Evolutionary conservation across 2,329 filamentous ascomycete genomes (phyloP).

Genomic region (Fusarium albosuccineum): DNA sequence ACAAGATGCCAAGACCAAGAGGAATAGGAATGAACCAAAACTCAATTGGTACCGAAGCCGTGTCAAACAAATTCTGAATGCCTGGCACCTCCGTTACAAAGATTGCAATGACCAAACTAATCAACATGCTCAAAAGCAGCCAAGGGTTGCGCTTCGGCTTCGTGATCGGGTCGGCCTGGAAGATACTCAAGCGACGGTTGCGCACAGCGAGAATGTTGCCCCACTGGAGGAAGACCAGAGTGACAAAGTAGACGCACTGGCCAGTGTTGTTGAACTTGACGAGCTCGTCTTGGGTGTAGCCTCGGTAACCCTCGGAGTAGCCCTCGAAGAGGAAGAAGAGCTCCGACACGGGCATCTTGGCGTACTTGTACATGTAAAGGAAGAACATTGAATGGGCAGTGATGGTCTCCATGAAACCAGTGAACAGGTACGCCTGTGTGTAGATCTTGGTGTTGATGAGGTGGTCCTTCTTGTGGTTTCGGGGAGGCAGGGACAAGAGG

Average conservation of each 20-base stretch:
- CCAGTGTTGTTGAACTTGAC: constrained; percentile 62
- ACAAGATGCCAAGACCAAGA: constrained; percentile 62
- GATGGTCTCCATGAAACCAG: constrained; percentile 64
- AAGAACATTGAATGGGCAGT: constrained; percentile 67
- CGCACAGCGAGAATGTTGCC: constrained; percentile 65
- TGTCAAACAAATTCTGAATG: constrained; percentile 62
- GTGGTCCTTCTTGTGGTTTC: constrained; percentile 63
- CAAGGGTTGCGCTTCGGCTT: constrained; percentile 63
- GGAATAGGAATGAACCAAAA: constrained; percentile 66
- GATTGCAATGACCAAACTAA: constrained; percentile 64
- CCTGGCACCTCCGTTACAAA: constrained; percentile 67
- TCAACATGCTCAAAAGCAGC: constrained; percentile 60
- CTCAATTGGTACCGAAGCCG: constrained; percentile 63
- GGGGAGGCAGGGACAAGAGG: constrained; percentile 63
- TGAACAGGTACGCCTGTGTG: constrained; percentile 64
- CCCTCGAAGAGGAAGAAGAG: constrained; percentile 65
- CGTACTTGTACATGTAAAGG: constrained; percentile 63
- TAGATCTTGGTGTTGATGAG: constrained; percentile 66
- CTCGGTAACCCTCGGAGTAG: constrained; percentile 62
- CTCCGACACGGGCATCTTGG: constrained; percentile 60
- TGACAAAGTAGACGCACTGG: constrained; percentile 68
- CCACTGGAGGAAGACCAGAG: constrained; percentile 66
- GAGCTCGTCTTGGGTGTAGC: constrained; percentile 60
- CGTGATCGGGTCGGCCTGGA: constrained; percentile 64
- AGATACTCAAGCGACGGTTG: constrained; percentile 64